These are phyloP conservation scores for Ophiostoma fasciatum DNA, from an alignment of 2,329 filamentous ascomycete genomes.

Conservation along the genomic window DNA sequence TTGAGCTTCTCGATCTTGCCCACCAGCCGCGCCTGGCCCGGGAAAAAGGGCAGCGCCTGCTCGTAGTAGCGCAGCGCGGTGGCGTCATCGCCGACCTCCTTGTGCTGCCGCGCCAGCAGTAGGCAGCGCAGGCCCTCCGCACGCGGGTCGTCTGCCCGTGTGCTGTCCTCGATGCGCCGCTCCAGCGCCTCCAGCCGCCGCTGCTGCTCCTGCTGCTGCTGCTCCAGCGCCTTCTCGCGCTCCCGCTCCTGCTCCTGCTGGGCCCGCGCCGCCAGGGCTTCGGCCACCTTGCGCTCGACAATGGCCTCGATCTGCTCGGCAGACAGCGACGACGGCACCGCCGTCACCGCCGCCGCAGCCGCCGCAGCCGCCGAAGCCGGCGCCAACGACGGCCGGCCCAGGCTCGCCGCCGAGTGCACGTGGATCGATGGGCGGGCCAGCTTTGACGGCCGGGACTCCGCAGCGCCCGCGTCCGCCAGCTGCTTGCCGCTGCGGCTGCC, in stretches of 20 bases:
- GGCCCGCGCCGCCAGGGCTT: constrained; percentile 68
- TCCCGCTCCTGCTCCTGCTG: too few relatives aligned
- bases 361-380: too few relatives aligned
- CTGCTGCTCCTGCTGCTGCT: constrained; percentile 30
- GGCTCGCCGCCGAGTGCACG: constrained; percentile 8
- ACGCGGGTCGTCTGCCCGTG: constrained; percentile 48
- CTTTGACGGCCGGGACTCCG: constrained; percentile 28
- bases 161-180: constrained; percentile 58
- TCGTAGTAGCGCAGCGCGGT: constrained; percentile 78
- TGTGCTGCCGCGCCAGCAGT: constrained; percentile 84
- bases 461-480: constrained; percentile 18
- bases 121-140: constrained; percentile 74
- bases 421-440: constrained; percentile 20
- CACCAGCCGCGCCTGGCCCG: constrained; percentile 62
- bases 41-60: constrained; percentile 71
- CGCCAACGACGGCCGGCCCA: not conserved
- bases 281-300: constrained; percentile 81
- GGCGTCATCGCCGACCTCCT: constrained; percentile 63
- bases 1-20: constrained; percentile 53
- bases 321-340: constrained; percentile 33
- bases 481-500: constrained; percentile 23
- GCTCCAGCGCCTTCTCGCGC: constrained; percentile 19
- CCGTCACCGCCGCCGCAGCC: not conserved
- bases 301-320: constrained; percentile 74
- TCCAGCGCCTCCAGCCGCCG: constrained; percentile 72